Evolutionary conservation across 345 rosid species (phyloP).

Genomic region (Cardiospermum halicacabum): DNA sequence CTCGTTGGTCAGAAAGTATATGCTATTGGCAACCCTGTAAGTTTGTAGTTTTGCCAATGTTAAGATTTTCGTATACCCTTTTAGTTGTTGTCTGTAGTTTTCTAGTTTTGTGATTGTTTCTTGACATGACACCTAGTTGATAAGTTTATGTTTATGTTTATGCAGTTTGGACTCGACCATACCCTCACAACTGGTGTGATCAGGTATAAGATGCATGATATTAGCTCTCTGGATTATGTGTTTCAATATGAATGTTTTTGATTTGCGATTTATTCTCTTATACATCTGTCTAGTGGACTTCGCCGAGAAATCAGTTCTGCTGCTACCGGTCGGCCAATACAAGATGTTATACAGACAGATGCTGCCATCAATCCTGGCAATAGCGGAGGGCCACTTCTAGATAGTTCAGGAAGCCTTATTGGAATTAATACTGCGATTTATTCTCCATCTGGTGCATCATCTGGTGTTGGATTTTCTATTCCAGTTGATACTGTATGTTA

Average conservation of each 20-base stretch:
- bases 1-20: constrained; percentile 97
- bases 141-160: constrained; percentile 2
- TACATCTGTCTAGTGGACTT: constrained; percentile 56
- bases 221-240: not conserved
- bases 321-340: constrained; percentile 97
- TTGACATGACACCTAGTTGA: constrained; percentile 13
- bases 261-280: constrained; percentile 16
- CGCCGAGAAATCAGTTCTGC: constrained; percentile 97
- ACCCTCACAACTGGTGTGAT: constrained; percentile 96
- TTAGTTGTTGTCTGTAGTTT: constrained; percentile 6
- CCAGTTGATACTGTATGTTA: constrained; percentile 93
- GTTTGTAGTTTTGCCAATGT: too few relatives aligned
- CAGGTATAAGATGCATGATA: constrained; percentile 41
- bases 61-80: not conserved
- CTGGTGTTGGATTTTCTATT: constrained; percentile 97
- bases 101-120: not conserved
- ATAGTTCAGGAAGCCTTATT: constrained; percentile 85
- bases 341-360: constrained; percentile 98
- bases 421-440: constrained; percentile 96
- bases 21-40: constrained; percentile 97
- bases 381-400: constrained; percentile 96
- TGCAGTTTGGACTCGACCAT: constrained; percentile 96
- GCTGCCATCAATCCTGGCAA: constrained; percentile 98
- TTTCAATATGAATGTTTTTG: too few relatives aligned
- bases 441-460: constrained; percentile 99